These are phyloP conservation scores for Sphenostylis stenocarpa DNA, from an alignment of 306 rosid species.

Conservation along the genomic window DNA sequence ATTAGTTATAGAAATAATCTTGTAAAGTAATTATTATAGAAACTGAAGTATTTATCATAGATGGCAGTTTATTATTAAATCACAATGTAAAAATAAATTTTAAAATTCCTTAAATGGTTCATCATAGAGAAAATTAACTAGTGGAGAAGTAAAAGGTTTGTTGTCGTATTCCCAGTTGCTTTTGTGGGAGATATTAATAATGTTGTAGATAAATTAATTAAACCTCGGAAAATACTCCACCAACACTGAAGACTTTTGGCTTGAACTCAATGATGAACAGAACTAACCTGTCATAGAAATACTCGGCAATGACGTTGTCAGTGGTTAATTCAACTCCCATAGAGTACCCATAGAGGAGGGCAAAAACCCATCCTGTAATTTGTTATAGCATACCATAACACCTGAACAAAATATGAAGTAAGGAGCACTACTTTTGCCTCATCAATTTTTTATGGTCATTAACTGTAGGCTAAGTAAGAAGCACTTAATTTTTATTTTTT, in stretches of 20 bases:
- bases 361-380: conserved; percentile 92
- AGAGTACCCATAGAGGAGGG: conserved; percentile 83
- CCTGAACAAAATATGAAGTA: conserved; percentile 41
- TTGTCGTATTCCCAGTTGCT: background rate
- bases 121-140: background rate
- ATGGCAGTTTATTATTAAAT: too few relatives aligned
- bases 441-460: background rate
- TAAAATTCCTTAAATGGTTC: background rate
- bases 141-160: background rate
- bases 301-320: conserved; percentile 83
- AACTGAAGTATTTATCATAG: too few relatives aligned
- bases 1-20: background rate
- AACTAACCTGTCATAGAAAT: conserved; percentile 79
- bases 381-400: conserved; percentile 77
- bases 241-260: background rate
- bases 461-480: background rate
- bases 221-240: too few relatives aligned
- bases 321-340: conserved; percentile 93
- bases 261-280: background rate
- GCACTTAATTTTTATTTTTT: background rate
- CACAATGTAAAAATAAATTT: too few relatives aligned
- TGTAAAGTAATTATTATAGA: too few relatives aligned
- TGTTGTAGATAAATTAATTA: background rate
- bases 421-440: too few relatives aligned
- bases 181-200: background rate